Percentiles rank a stretch among this genome's conserved stretches.
Conservation (phyloP, 2,329 filamentous ascomycete genomes). For the Tolypocladium paradoxum region DNA sequence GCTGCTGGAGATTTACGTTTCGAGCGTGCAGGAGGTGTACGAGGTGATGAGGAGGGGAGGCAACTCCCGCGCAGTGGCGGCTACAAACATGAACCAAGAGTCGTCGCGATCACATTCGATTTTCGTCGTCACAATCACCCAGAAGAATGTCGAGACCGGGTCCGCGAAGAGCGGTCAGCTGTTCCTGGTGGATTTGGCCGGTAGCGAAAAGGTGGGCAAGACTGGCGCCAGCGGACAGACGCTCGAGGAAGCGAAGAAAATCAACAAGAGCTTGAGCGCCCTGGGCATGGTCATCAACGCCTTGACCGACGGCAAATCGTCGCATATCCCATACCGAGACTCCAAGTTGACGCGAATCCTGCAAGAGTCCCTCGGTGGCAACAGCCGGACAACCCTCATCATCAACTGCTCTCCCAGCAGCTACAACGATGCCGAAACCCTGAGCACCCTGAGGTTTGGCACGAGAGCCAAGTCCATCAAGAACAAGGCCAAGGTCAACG, state of each 20-base stretch:
- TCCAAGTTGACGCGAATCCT: constrained; percentile 95
- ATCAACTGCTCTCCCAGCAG: constrained; percentile 99
- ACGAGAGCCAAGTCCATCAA: constrained; percentile 97
- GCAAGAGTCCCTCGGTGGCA: constrained; percentile 94
- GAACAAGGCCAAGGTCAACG: constrained; percentile 99
- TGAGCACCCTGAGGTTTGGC: constrained; percentile 87
- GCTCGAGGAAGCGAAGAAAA: constrained; percentile 97
- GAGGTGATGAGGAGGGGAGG: constrained; percentile 94
- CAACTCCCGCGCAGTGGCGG: constrained; percentile 77
- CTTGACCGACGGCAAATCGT: constrained; percentile 92
- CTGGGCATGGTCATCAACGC: constrained; percentile 99
- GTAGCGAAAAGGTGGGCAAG: constrained; percentile 97
- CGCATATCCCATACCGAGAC: constrained; percentile 91
- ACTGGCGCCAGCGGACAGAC: constrained; percentile 96
- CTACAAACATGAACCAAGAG: constrained; percentile 98
- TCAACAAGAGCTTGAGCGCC: constrained; percentile 98
- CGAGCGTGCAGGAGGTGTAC: constrained; percentile 90
- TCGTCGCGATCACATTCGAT: constrained; percentile 98
- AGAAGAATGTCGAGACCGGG: constrained; percentile 95
- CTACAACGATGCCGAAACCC: constrained; percentile 92
- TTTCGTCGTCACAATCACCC: constrained; percentile 91
- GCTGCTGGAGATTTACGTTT: constrained; percentile 87
- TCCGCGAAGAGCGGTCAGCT: constrained; percentile 94
- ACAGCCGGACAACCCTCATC: constrained; percentile 94
- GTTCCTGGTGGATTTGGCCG: constrained; percentile 94